These are phyloP conservation scores for Dendrobium huoshanense DNA, from an alignment of 106 monocot species.

Conservation along the genomic window DNA sequence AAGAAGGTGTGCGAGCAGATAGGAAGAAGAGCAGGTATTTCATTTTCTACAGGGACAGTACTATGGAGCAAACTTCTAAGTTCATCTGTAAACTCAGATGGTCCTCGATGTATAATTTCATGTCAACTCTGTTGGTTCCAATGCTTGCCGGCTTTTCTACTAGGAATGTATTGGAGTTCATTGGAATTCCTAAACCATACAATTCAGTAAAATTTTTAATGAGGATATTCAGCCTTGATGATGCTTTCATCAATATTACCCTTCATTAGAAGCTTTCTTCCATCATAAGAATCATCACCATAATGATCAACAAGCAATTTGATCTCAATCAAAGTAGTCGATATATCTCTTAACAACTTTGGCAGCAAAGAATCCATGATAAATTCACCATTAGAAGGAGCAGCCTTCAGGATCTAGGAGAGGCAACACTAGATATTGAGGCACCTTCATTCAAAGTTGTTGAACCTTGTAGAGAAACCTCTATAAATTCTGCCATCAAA, in stretches of 20 bases:
- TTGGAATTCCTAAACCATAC: constrained; percentile 22
- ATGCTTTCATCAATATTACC: constrained; percentile 42
- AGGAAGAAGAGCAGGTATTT: no score
- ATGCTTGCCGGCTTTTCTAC: constrained; percentile 27
- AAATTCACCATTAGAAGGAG: neutral
- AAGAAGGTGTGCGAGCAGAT: no score
- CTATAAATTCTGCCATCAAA: no score
- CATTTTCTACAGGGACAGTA: no score
- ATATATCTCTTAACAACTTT: constrained; percentile 17
- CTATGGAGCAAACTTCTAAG: no score
- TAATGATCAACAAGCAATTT: constrained; percentile 19
- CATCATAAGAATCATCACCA: constrained; percentile 25
- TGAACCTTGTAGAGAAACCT: no score
- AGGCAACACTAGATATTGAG: constrained; percentile 8
- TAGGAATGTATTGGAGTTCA: constrained; percentile 13
- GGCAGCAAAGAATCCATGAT: constrained; percentile 10
- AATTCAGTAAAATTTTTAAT: constrained; percentile 22
- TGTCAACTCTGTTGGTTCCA: constrained; percentile 38
- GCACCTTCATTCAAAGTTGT: no score
- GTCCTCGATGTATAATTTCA: constrained; percentile 16
- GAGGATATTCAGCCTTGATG: constrained; percentile 41
- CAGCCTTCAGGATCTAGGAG: constrained; percentile 19
- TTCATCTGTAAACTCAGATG: neutral
- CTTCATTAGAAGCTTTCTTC: constrained; percentile 58
- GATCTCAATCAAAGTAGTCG: constrained; percentile 23